phyloP scores from a whole-genome alignment of 352 stramenopile species.

The Globisporangium rhizosaccharum region DNA sequence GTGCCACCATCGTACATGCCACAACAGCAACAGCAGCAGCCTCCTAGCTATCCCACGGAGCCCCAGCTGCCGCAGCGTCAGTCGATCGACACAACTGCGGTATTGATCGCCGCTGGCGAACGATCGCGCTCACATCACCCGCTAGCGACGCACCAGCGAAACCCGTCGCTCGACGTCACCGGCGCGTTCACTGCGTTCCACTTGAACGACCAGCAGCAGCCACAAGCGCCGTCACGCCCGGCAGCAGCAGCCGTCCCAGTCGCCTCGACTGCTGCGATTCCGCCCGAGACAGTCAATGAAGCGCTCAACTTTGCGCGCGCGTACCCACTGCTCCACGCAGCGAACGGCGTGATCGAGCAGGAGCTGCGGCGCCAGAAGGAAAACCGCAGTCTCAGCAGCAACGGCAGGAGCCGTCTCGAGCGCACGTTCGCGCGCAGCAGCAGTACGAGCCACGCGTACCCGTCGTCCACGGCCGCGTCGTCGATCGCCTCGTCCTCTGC shows the following conservation, averaged over 20 bases:
- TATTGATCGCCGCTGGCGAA: background rate
- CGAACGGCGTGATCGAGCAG: conserved; percentile 13
- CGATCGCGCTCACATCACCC: background rate
- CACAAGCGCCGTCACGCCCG: background rate
- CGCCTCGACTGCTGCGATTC: background rate
- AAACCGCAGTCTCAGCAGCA: background rate
- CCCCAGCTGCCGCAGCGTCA: background rate
- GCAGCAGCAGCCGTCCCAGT: too few species aligned
- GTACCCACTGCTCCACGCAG: conserved; percentile 34
- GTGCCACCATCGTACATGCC: background rate
- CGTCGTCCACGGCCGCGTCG: too few species aligned
- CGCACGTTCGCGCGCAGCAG: background rate
- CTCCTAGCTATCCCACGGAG: background rate
- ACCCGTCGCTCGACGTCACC: conserved; percentile 5
- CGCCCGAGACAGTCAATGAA: conserved; percentile 2
- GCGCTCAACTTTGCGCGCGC: conserved; percentile 26
- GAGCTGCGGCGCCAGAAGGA: conserved; percentile 7
- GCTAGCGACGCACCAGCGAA: background rate
- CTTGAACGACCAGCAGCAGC: conserved; percentile 5
- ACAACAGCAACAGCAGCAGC: conserved; percentile 2
- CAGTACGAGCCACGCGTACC: background rate
- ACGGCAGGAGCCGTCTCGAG: background rate
- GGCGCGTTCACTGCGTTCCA: conserved; percentile 8
- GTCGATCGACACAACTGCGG: background rate
- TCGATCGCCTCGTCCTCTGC: background rate